phyloP scores from a whole-genome alignment of 352 stramenopile genomes.

The Phytopythium oedochilum region DNA sequence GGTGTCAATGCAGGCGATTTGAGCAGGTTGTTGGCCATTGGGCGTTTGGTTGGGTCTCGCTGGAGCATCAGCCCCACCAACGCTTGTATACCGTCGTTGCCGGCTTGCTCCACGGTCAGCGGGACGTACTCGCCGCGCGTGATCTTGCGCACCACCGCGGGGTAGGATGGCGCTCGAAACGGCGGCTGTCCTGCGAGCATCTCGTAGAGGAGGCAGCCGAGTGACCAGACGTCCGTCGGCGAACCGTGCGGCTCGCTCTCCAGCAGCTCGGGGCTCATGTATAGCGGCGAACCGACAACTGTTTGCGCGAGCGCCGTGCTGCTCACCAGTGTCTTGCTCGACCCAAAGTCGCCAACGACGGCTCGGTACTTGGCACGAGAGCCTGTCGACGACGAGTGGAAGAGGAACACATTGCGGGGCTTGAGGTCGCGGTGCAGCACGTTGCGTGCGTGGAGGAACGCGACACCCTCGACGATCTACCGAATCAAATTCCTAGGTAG shows the following conservation, averaged over 20 bases:
- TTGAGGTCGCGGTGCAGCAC: conserved; percentile 88
- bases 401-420: conserved; percentile 80
- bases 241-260: conserved; percentile 50
- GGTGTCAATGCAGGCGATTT: not conserved
- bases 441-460: conserved; percentile 47
- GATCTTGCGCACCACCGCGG: conserved; percentile 41
- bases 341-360: conserved; percentile 76
- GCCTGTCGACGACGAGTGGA: conserved; percentile 14
- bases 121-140: conserved; percentile 29
- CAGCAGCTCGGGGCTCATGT: conserved; percentile 76
- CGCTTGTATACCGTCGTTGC: conserved; percentile 7
- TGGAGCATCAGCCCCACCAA: conserved; percentile 26
- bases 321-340: conserved; percentile 36
- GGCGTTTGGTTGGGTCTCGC: conserved; percentile 23
- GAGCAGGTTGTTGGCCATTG: not conserved
- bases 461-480: conserved; percentile 85
- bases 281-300: conserved; percentile 61
- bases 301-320: conserved; percentile 26
- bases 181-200: conserved; percentile 35
- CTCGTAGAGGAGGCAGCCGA: conserved; percentile 82
- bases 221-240: conserved; percentile 70
- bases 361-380: conserved; percentile 36
- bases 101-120: conserved; percentile 11
- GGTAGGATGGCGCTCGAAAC: conserved; percentile 61
- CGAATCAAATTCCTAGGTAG: not conserved